Percentiles rank a stretch among this genome's conserved stretches.
phyloP scores from a whole-genome alignment of 768 basidiomycete species.

The Pholiota molesta region DNA sequence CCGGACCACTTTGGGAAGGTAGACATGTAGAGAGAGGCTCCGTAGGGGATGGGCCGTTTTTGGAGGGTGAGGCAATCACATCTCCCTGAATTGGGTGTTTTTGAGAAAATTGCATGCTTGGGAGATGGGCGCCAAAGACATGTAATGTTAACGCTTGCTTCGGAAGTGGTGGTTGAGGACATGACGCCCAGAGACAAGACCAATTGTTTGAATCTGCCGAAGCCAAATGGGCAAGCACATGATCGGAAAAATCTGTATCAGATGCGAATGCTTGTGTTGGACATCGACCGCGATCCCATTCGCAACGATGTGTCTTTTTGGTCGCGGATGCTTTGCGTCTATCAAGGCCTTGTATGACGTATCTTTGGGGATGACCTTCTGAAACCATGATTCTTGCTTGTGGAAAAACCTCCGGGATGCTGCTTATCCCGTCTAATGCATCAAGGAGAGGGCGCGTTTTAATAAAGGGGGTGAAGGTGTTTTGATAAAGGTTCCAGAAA shows the following conservation, averaged over 20 bases:
- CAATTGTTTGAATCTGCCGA: conserved; percentile 44
- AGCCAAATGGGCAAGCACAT: conserved; percentile 61
- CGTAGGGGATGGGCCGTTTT: conserved; percentile 55
- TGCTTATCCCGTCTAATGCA: too few species aligned
- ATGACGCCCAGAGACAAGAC: conserved; percentile 76
- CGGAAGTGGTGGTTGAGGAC: conserved; percentile 48
- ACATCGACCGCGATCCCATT: conserved; percentile 72
- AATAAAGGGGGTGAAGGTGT: too few species aligned
- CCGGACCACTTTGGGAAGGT: not conserved
- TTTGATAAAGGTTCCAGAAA: too few species aligned
- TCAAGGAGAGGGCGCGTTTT: too few species aligned
- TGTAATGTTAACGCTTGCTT: conserved; percentile 64
- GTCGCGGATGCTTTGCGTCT: conserved; percentile 59
- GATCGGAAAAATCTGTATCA: conserved; percentile 69
- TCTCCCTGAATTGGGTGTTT: conserved; percentile 75
- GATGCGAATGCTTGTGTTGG: conserved; percentile 46
- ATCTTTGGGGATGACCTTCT: conserved; percentile 64
- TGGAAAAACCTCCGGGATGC: too few species aligned
- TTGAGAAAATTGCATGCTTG: conserved; percentile 53
- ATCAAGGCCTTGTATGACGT: conserved; percentile 87
- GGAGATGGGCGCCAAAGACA: conserved; percentile 71
- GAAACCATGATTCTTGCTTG: too few species aligned
- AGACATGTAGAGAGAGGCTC: conserved; percentile 41
- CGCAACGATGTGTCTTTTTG: conserved; percentile 72
- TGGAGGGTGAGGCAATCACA: conserved; percentile 64